These are phyloP conservation scores for Fusarium marasasianum DNA, from an alignment of 2,329 filamentous ascomycete species.

Conservation along the genomic window DNA sequence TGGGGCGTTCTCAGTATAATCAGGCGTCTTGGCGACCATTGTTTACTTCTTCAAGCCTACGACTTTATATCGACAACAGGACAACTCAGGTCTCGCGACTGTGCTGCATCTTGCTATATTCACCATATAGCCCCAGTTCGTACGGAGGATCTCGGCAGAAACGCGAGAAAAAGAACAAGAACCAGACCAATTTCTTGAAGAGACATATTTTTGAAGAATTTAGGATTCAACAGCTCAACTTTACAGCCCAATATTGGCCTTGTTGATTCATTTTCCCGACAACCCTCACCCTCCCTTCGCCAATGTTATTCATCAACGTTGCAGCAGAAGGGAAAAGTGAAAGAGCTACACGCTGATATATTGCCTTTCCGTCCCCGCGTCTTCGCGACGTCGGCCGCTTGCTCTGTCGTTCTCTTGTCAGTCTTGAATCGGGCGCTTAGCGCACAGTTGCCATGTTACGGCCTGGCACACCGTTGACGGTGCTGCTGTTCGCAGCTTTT, in stretches of 20 bases:
- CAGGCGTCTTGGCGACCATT: not conserved
- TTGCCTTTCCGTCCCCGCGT: conserved; percentile 28
- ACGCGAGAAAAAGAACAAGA: not conserved
- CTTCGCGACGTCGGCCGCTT: conserved; percentile 37
- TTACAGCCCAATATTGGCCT: not conserved
- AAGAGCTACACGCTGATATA: not conserved
- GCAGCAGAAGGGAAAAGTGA: conserved; percentile 1
- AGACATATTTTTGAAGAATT: not conserved
- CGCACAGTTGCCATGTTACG: conserved; percentile 74
- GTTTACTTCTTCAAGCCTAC: not conserved
- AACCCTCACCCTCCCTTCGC: conserved; percentile 3
- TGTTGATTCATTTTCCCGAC: not conserved
- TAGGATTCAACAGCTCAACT: not conserved
- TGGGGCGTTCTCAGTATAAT: not conserved
- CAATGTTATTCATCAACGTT: conserved; percentile 18
- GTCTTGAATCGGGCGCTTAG: conserved; percentile 30
- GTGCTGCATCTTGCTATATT: conserved; percentile 17
- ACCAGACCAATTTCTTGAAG: not conserved
- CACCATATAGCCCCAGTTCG: conserved; percentile 9
- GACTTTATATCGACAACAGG: not conserved
- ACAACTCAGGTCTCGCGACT: conserved; percentile 16
- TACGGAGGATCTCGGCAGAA: not conserved
- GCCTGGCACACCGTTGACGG: conserved; percentile 88
- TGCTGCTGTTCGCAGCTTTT: conserved; percentile 88
- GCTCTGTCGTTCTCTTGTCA: conserved; percentile 12